Conservation (phyloP, 2,329 filamentous ascomycete genomes). For the Trichoderma oligosporum region DNA sequence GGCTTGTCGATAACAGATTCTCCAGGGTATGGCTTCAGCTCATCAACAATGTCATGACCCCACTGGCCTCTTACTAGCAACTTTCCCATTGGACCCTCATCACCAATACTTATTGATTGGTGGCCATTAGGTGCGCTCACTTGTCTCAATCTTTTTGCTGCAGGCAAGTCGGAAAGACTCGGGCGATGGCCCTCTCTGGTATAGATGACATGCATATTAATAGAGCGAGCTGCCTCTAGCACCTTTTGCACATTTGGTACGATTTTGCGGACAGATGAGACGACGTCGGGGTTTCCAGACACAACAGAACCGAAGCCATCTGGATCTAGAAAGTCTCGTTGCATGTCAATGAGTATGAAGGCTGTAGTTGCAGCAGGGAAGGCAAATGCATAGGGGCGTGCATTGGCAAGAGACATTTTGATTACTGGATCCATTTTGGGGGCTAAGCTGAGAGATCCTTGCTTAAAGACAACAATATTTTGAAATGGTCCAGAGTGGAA, state of each 20-base stretch:
- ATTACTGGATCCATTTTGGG: background rate
- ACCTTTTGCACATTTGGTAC: background rate
- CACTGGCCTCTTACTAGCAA: background rate
- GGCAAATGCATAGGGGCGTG: background rate
- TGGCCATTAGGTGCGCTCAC: background rate
- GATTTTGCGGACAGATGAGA: background rate
- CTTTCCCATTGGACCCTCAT: background rate
- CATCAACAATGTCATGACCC: slow-evolving; percentile 1
- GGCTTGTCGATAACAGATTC: slow-evolving; percentile 1
- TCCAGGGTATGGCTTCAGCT: background rate
- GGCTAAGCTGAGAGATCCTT: background rate
- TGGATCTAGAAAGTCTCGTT: background rate
- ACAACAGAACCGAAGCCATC: background rate
- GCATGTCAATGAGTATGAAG: slow-evolving; percentile 1
- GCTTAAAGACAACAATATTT: too few species aligned
- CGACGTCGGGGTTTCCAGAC: background rate
- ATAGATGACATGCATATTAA: slow-evolving; percentile 1
- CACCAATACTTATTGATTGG: background rate
- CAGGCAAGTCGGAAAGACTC: background rate
- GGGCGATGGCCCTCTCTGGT: slow-evolving; percentile 4
- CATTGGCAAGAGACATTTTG: background rate
- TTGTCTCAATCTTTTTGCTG: background rate
- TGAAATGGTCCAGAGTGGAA: too few species aligned
- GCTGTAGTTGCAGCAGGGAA: background rate
- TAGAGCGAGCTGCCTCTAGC: background rate